Percentiles rank a stretch among this genome's conserved stretches.
phyloP scores from a whole-genome alignment of 257 asterid genomes.

The Misopates orontium region DNA sequence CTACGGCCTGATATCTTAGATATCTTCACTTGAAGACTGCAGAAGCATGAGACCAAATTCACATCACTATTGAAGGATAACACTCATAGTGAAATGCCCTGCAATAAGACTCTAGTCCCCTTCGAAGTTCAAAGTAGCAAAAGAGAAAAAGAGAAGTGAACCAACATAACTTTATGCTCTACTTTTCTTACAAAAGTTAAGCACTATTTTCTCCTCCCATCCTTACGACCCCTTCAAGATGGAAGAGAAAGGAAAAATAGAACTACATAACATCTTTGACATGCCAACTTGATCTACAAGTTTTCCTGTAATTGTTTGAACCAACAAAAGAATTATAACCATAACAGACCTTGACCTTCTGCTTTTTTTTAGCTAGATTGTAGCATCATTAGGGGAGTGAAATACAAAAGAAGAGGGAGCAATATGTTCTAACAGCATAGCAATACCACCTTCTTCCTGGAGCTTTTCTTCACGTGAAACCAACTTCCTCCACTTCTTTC shows the following conservation, averaged over 20 bases:
- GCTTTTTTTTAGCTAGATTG: slow-evolving; percentile 27
- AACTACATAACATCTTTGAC: neutral
- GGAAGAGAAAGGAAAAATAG: neutral
- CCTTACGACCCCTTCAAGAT: neutral
- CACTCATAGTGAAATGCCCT: neutral
- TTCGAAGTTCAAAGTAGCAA: neutral
- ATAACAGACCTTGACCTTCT: neutral
- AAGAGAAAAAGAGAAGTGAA: neutral
- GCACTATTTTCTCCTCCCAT: neutral
- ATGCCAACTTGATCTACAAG: neutral
- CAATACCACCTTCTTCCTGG: slow-evolving; percentile 57
- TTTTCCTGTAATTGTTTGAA: neutral
- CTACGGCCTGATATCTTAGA: neutral
- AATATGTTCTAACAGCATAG: slow-evolving; percentile 21
- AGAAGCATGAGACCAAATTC: neutral
- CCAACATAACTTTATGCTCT: neutral
- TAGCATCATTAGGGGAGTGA: slow-evolving; percentile 9
- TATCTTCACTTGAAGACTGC: neutral
- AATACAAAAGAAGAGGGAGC: neutral
- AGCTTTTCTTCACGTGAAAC: slow-evolving; percentile 50
- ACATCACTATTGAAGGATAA: neutral
- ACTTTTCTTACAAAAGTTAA: neutral
- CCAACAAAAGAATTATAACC: neutral
- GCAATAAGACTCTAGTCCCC: neutral
- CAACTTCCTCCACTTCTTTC: slow-evolving; percentile 71